Conservation (phyloP, 768 basidiomycete species). For the Pleurotus tuber-regium region DNA sequence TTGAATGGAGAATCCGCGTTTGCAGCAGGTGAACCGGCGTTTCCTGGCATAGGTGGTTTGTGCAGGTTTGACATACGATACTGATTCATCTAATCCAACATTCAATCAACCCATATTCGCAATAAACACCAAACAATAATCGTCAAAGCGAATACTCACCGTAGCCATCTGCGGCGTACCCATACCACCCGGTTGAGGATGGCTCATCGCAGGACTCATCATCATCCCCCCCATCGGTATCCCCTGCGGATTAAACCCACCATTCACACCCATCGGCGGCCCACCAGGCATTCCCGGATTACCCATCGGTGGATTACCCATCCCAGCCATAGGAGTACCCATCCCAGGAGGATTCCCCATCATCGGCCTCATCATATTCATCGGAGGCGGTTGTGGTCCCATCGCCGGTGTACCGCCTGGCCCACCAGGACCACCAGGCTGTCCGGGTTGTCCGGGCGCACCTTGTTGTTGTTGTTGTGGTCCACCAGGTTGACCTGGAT, state of each 20-base stretch:
- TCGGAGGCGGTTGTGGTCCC: conserved; percentile 8
- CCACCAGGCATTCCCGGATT: background rate
- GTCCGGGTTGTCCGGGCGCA: conserved; percentile 22
- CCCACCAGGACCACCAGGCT: conserved; percentile 25
- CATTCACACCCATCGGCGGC: conserved; percentile 6
- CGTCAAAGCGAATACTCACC: conserved; percentile 1
- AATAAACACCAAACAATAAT: conserved; percentile 2
- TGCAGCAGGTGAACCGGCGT: conserved; percentile 43
- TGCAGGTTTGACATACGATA: conserved; percentile 27
- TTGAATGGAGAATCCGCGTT: conserved; percentile 40
- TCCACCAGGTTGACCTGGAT: conserved; percentile 20
- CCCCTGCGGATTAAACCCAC: conserved; percentile 17
- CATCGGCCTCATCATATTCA: conserved; percentile 19
- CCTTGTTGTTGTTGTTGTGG: conserved; percentile 14
- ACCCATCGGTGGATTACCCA: conserved; percentile 24
- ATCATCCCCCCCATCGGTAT: conserved; percentile 13
- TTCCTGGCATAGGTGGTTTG: conserved; percentile 30
- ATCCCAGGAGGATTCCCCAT: conserved; percentile 16
- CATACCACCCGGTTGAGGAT: conserved; percentile 28
- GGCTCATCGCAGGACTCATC: conserved; percentile 36
- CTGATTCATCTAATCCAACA: conserved; percentile 21
- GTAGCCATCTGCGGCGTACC: conserved; percentile 37
- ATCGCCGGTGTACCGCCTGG: conserved; percentile 1
- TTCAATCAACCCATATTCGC: conserved; percentile 16
- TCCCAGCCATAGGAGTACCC: conserved; percentile 14